Evolutionary conservation across 2,329 filamentous ascomycete species (phyloP), one percentile per base, ranked within the genome.

Genomic region (Xylariaceae sp.): DNA sequence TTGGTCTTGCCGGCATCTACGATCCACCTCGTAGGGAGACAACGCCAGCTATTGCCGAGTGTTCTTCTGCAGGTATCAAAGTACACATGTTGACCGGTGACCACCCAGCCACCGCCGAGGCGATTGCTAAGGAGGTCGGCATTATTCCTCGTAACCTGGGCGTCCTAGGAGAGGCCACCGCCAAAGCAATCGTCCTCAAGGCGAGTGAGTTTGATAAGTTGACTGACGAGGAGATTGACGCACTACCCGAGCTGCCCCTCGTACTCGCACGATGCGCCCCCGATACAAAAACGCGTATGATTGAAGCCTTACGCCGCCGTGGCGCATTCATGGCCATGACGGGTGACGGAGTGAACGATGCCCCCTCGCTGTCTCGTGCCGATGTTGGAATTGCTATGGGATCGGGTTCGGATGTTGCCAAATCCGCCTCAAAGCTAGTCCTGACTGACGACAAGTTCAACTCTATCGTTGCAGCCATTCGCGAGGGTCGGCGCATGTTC

Each of bases 351-450:
- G 90, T 94, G 63, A 95, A 95, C 70, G 90, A 95, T 70, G 89
- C 89, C 1, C 90, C 90, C 0, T 91, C 89, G 3, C 80, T 95
- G 39, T 89, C 90, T 66, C 82, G 84, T 50, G 88, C 90, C 2
- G 91, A 96, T 69, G 89, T 96, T 4, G 90, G 89, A 64, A 96
- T 94, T 65, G 90, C 90, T 57, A 95, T 95, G 90, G 90, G 90
- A n/a, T 87, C 88, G 11, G 90, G 90, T 1, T 91, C 87, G 9
- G 90, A 94, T 67, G 90, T 95, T 5, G 90, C 90, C 62, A 95
- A 94, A 73, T 89, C 88, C 49, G 90, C 90, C 0, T 82, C 87
- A 15, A 88, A 84, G 71, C 93, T 96, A 73, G 90, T 95, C 57
- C 78, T 96, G 50, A 91, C 89, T 0, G 89, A 94, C 70, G 90